Conservation (phyloP, 305 asterid species). For the Fraxinus baroniana region DNA sequence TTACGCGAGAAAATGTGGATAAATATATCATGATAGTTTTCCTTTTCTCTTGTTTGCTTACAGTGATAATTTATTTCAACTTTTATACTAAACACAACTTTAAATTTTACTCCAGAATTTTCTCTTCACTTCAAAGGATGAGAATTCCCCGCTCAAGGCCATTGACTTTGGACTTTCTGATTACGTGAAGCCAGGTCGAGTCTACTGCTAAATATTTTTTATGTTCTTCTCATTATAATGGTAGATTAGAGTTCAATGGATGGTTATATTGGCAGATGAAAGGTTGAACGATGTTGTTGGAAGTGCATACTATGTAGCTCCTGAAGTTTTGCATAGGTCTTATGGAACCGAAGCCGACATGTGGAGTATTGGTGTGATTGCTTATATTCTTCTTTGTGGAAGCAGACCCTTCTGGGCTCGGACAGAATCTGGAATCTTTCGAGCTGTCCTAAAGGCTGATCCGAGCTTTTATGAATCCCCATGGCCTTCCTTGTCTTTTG, state of each 20-base stretch:
- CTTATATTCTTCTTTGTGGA: slow-evolving; percentile 83
- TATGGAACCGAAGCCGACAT: slow-evolving; percentile 91
- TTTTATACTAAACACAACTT: neutral
- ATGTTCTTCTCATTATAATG: neutral
- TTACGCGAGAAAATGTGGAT: neutral
- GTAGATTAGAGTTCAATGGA: slow-evolving; percentile 26
- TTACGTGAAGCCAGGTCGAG: slow-evolving; percentile 88
- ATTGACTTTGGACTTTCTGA: slow-evolving; percentile 98
- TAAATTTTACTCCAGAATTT: slow-evolving; percentile 58
- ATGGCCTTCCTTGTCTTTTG: slow-evolving; percentile 80
- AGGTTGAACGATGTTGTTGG: slow-evolving; percentile 95
- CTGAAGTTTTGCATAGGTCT: slow-evolving; percentile 92
- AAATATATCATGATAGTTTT: neutral
- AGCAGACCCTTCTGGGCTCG: slow-evolving; percentile 92
- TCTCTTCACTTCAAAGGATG: slow-evolving; percentile 72
- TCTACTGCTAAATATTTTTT: slow-evolving; percentile 5
- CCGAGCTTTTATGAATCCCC: slow-evolving; percentile 81
- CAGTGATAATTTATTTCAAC: neutral
- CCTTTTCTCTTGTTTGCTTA: neutral
- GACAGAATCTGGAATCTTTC: slow-evolving; percentile 85
- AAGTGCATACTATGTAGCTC: slow-evolving; percentile 96
- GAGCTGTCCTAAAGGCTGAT: slow-evolving; percentile 77
- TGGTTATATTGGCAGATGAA: slow-evolving; percentile 60
- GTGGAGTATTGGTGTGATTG: slow-evolving; percentile 95
- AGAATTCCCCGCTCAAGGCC: slow-evolving; percentile 73